Evolutionary conservation across 78 protist species (phyloP), one percentile per base, ranked within the genome.

Genomic region (Trichosphaerium sp.): DNA sequence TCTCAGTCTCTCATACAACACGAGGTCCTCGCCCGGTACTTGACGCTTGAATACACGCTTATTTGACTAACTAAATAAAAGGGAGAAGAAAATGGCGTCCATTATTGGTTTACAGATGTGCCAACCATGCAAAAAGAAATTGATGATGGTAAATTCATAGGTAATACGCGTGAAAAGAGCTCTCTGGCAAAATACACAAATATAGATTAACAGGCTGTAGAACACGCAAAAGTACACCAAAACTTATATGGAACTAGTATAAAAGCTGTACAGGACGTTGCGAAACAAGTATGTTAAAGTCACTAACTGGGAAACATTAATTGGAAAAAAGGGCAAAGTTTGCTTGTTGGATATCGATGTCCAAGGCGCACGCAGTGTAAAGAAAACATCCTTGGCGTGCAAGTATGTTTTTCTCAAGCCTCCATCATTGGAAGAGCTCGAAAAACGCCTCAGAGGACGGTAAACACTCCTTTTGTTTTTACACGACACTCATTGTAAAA

Each of bases 341-440:
- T 82, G 90, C 69, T 37, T 91, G 8, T 60, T 91, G 41, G 95
- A 91, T 60, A 84, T 91, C 31, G 95, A 91, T 65, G 81, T 84
- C 32, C 95, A 91, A 64, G 95, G 95, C 37, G 90, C 88, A n/a
- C 74, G 74, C 58, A 51, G 48, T 15, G 79, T 87, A 23, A 73
- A 78, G 69, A 62, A 70, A 34, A 64, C 87, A 15, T n/a, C 26
- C 26, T 63, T 59, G 4, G 63, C 72, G 31, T 48, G 56, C 57
- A 54, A 41, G 43, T 75, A 59, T 52, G 42, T 87, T 41, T 90
- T 86, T 26, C 69, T 90, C 23, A 23, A 63, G 11, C 92, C 95
- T 1, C 95, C 95, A 11, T 51, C 81, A 1, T 38, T 60, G 11
- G 91, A 77, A 23, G 65, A 29, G 34, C 80, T 91, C 29, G 89